A percentile compares a stretch with the other conserved stretches of the same genome.
Conservation (phyloP, 225 moss, liverwort and hornwort genomes). For the Physcomitrellopsis africana region DNA sequence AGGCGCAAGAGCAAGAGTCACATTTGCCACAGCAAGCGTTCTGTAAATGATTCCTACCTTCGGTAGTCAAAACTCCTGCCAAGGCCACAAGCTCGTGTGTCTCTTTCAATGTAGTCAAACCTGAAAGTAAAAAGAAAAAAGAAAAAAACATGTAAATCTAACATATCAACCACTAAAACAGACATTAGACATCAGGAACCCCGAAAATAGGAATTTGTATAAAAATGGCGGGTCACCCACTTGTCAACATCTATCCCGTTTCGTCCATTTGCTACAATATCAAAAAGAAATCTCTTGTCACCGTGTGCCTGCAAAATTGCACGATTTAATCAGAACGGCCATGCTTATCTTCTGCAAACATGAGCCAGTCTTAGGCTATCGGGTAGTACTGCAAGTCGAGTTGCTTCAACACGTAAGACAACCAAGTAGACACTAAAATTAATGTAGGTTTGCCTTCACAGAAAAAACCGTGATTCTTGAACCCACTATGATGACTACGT, state of each 20-base stretch:
- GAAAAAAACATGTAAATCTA: neutral
- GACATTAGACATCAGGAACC: constrained; percentile 7
- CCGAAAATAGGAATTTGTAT: constrained; percentile 7
- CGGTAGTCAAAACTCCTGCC: constrained; percentile 74
- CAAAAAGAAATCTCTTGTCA: constrained; percentile 82
- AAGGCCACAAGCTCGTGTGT: constrained; percentile 84
- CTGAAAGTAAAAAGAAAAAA: constrained; percentile 35
- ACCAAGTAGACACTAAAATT: neutral
- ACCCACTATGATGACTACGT: constrained; percentile 11
- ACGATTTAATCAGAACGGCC: constrained; percentile 27
- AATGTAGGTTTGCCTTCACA: neutral
- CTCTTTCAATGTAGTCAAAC: constrained; percentile 96
- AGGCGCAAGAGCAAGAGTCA: constrained; percentile 11
- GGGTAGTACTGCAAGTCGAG: constrained; percentile 7
- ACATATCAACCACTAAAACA: constrained; percentile 11
- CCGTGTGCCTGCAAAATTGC: constrained; percentile 57
- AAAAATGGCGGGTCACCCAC: constrained; percentile 47
- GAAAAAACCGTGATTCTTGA: neutral
- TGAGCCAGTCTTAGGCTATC: constrained; percentile 14
- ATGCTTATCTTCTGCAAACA: constrained; percentile 22
- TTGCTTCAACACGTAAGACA: constrained; percentile 6
- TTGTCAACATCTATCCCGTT: constrained; percentile 98
- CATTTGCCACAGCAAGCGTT: neutral
- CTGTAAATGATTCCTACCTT: constrained; percentile 43
- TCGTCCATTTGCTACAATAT: constrained; percentile 97